phyloP scores from a whole-genome alignment of 129 eudicot species.

The Chrysanthemum seticuspe region DNA sequence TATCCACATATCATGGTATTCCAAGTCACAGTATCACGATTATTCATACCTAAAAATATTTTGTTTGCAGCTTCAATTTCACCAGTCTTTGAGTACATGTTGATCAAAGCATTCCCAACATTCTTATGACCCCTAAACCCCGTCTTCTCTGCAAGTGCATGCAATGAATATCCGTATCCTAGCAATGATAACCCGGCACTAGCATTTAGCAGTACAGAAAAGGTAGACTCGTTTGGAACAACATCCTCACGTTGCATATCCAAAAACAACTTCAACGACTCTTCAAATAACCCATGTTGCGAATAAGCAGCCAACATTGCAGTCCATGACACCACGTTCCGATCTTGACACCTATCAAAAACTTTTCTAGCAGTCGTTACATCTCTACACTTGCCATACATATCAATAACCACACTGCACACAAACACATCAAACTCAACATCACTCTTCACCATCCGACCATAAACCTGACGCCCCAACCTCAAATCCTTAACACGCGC shows the following conservation, averaged over 20 bases:
- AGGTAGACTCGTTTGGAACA: conserved; percentile 58
- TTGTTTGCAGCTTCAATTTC: conserved; percentile 39
- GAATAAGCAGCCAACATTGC: conserved; percentile 55
- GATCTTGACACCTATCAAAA: conserved; percentile 36
- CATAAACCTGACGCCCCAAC: conserved; percentile 52
- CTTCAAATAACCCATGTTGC: conserved; percentile 56
- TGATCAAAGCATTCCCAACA: conserved; percentile 52
- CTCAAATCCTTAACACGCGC: conserved; percentile 40
- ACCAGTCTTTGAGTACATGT: conserved; percentile 51
- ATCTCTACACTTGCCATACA: conserved; percentile 71
- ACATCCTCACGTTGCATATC: conserved; percentile 41
- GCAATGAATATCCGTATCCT: conserved; percentile 52
- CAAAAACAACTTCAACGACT: conserved; percentile 44
- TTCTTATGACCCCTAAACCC: conserved; percentile 40
- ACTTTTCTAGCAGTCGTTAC: conserved; percentile 38
- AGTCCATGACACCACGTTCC: conserved; percentile 65
- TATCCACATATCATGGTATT: conserved; percentile 57
- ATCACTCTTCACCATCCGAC: conserved; percentile 36
- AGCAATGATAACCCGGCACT: conserved; percentile 46
- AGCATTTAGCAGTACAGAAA: conserved; percentile 52
- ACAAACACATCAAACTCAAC: conserved; percentile 45
- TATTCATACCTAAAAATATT: conserved; percentile 34
- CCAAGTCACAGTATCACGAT: conserved; percentile 48
- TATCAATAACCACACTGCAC: conserved; percentile 48
- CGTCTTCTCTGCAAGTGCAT: conserved; percentile 44